Conservation (phyloP, 805 yeast genomes). For the Wickerhamiella spandovensis region DNA sequence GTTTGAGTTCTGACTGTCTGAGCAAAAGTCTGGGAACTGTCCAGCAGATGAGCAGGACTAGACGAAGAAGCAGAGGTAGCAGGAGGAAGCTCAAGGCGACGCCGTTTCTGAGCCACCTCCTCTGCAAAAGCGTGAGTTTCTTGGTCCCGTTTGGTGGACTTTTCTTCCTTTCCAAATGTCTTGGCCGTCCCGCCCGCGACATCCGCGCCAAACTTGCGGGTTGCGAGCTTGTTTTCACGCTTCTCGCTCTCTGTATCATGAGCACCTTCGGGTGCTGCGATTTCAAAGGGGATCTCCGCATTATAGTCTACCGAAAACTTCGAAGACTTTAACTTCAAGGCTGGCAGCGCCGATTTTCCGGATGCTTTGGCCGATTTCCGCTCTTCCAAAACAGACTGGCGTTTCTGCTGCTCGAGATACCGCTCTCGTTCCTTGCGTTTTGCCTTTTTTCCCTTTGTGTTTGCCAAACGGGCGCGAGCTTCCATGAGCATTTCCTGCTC, state of each 20-base stretch:
- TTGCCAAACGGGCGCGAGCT: slow-evolving; percentile 81
- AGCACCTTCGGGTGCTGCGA: slow-evolving; percentile 49
- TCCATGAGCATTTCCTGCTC: slow-evolving; percentile 90
- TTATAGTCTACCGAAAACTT: slow-evolving; percentile 65
- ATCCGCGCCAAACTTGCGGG: not conserved
- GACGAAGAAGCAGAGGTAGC: no score
- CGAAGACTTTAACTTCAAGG: slow-evolving; percentile 29
- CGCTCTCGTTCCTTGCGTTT: slow-evolving; percentile 79
- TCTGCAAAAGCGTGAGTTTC: not conserved
- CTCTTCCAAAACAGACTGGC: slow-evolving; percentile 64
- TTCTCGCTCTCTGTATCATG: slow-evolving; percentile 58
- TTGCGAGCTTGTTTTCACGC: slow-evolving; percentile 17
- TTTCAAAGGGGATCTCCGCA: slow-evolving; percentile 71
- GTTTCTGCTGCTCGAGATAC: slow-evolving; percentile 60
- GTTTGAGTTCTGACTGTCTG: no score
- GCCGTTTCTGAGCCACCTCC: not conserved
- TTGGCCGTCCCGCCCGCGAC: not conserved
- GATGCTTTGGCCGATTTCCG: slow-evolving; percentile 39
- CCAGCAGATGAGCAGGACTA: no score
- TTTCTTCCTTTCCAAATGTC: not conserved
- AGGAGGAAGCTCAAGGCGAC: not conserved
- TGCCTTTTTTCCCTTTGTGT: slow-evolving; percentile 90
- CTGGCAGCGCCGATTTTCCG: slow-evolving; percentile 22
- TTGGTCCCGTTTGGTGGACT: not conserved
- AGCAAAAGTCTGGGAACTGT: not conserved